Evolutionary conservation across 1,284 basidiomycete species (phyloP).

Genomic region (Ustilago tritici): DNA sequence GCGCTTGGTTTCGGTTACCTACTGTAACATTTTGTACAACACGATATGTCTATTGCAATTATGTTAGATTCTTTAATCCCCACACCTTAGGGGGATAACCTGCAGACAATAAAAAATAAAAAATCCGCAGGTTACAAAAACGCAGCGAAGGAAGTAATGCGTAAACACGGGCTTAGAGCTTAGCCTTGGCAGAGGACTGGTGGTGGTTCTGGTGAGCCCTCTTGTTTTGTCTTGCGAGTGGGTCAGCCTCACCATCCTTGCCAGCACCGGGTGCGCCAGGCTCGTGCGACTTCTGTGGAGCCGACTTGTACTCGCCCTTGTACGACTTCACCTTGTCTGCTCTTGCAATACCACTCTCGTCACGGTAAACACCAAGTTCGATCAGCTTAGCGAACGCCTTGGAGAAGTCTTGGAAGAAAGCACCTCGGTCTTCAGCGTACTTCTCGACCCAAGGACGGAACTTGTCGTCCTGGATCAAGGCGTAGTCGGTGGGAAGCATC

Average conservation of each 20-base stretch:
- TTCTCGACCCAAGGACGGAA: conserved; percentile 69
- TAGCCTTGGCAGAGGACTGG: conserved; percentile 26
- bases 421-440: conserved; percentile 73
- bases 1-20: too few relatives aligned
- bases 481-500: conserved; percentile 73
- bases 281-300: conserved; percentile 59
- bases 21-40: conserved; percentile 13
- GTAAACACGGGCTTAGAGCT: conserved; percentile 24
- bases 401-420: conserved; percentile 74
- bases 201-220: conserved; percentile 20
- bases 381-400: conserved; percentile 70
- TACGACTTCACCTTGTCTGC: conserved; percentile 59
- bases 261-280: conserved; percentile 51
- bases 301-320: conserved; percentile 63
- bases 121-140: neutral
- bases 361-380: conserved; percentile 69
- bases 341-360: conserved; percentile 65
- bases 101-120: too few relatives aligned
- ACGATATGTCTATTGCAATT: conserved; percentile 24
- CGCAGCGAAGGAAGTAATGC: conserved; percentile 6
- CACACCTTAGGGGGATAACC: too few relatives aligned
- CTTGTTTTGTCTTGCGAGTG: conserved; percentile 46
- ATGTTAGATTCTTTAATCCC: too few relatives aligned
- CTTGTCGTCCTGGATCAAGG: conserved; percentile 63
- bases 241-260: conserved; percentile 53